Evolutionary conservation across 2,329 filamentous ascomycete genomes (phyloP).

Genomic region (Apiospora kogelbergensis): DNA sequence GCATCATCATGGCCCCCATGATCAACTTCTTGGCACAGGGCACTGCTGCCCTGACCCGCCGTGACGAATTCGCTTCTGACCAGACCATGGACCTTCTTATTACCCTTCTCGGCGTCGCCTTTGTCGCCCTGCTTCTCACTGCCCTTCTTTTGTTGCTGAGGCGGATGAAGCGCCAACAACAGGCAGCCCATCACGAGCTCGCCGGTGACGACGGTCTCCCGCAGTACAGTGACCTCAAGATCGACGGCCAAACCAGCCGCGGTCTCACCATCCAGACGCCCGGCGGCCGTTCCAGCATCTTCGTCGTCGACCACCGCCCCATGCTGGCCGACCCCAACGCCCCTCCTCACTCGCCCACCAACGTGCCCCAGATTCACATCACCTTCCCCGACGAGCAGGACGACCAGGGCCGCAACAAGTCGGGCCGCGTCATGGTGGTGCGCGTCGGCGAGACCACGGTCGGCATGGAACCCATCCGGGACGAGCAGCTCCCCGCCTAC

Average conservation of each 20-base stretch:
- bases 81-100: slow-evolving; percentile 77
- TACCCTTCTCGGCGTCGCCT: slow-evolving; percentile 73
- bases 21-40: slow-evolving; percentile 38
- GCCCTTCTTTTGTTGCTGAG: slow-evolving; percentile 72
- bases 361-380: slow-evolving; percentile 93
- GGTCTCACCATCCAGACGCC: slow-evolving; percentile 60
- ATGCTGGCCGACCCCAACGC: slow-evolving; percentile 75
- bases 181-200: slow-evolving; percentile 28
- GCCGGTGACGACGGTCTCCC: slow-evolving; percentile 57
- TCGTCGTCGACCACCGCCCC: slow-evolving; percentile 71
- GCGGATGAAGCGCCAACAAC: slow-evolving; percentile 54
- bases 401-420: slow-evolving; percentile 75
- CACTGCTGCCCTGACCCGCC: slow-evolving; percentile 45
- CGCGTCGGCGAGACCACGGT: slow-evolving; percentile 85
- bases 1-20: slow-evolving; percentile 37
- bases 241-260: slow-evolving; percentile 49
- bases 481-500: slow-evolving; percentile 82
- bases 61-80: slow-evolving; percentile 50
- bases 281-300: slow-evolving; percentile 64
- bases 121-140: slow-evolving; percentile 68
- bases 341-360: slow-evolving; percentile 76
- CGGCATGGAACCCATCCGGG: slow-evolving; percentile 83
- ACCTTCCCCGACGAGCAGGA: slow-evolving; percentile 97
- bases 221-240: slow-evolving; percentile 64
- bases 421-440: slow-evolving; percentile 87